Evolutionary conservation across 78 protist species (phyloP).

Genomic region (Dictyostelium intermedium): DNA sequence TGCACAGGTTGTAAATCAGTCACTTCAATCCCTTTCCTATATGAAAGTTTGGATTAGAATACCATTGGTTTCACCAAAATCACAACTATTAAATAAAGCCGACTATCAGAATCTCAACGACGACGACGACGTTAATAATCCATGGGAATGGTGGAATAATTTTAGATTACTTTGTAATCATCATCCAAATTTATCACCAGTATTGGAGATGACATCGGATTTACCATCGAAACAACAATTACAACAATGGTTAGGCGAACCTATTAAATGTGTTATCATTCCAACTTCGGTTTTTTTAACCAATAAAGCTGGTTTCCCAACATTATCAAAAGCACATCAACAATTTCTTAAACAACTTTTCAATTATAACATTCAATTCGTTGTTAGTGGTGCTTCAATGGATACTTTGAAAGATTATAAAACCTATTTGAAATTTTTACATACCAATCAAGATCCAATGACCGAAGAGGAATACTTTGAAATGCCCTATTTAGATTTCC

Average conservation of each 20-base stretch:
- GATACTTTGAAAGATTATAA: constrained; percentile 25
- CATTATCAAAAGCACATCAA: constrained; percentile 87
- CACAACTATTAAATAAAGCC: neutral
- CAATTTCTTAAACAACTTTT: constrained; percentile 19
- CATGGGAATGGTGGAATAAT: constrained; percentile 88
- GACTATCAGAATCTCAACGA: neutral
- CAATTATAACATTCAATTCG: constrained; percentile 48
- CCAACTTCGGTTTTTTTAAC: constrained; percentile 85
- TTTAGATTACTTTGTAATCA: constrained; percentile 81
- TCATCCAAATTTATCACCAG: constrained; percentile 35
- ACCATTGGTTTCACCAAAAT: constrained; percentile 52
- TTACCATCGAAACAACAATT: constrained; percentile 46
- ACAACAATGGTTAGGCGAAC: constrained; percentile 89
- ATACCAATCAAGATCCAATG: constrained; percentile 35
- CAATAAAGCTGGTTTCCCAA: constrained; percentile 87
- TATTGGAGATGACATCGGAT: constrained; percentile 74
- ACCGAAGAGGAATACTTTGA: constrained; percentile 24
- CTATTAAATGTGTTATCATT: constrained; percentile 78
- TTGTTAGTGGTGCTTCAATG: constrained; percentile 11
- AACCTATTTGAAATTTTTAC: constrained; percentile 15
- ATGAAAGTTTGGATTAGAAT: constrained; percentile 82
- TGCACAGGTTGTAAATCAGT: constrained; percentile 67
- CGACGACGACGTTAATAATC: neutral
- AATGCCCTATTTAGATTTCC: constrained; percentile 61
- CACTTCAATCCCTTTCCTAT: neutral